Percentiles rank a stretch among this genome's conserved stretches.
Conservation (phyloP, 148 eudicot species). For the Diospyros kaki region DNA sequence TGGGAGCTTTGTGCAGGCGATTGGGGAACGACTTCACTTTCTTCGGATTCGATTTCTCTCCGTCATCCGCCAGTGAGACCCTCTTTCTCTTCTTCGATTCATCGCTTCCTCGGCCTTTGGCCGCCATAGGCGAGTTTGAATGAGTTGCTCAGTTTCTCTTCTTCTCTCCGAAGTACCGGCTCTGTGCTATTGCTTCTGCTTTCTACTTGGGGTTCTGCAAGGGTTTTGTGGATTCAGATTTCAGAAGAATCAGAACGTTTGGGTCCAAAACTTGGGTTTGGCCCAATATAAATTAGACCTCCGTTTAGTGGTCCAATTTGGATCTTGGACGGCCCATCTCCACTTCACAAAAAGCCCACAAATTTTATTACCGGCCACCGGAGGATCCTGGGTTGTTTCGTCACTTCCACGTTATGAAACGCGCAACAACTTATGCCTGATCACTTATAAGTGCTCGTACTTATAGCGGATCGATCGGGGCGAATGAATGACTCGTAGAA, state of each 20-base stretch:
- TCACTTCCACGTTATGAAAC: too few species aligned
- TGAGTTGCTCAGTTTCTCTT: background rate
- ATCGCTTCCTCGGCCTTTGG: slow-evolving; percentile 12
- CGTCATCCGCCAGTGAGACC: slow-evolving; percentile 12
- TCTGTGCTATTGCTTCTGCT: background rate
- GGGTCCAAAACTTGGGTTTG: background rate
- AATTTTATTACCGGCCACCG: too few species aligned
- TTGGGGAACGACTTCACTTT: slow-evolving; percentile 24
- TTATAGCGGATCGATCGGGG: slow-evolving; percentile 29
- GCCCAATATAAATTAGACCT: background rate
- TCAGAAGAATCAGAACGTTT: background rate
- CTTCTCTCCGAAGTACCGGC: background rate
- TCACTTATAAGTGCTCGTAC: too few species aligned
- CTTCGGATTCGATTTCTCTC: slow-evolving; percentile 25
- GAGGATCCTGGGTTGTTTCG: too few species aligned
- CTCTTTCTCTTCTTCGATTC: slow-evolving; percentile 49
- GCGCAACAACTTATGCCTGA: too few species aligned
- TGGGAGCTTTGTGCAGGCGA: slow-evolving; percentile 17
- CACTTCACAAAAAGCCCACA: too few species aligned
- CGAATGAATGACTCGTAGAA: slow-evolving; percentile 27
- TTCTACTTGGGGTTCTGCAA: slow-evolving; percentile 2
- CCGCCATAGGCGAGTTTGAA: slow-evolving; percentile 19
- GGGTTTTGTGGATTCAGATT: slow-evolving; percentile 16
- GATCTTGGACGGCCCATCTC: too few species aligned
- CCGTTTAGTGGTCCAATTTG: background rate